A percentile compares a stretch with the other conserved stretches of the same genome.
Conservation (phyloP, 306 rosid genomes). For the Calophaca sinica region DNA sequence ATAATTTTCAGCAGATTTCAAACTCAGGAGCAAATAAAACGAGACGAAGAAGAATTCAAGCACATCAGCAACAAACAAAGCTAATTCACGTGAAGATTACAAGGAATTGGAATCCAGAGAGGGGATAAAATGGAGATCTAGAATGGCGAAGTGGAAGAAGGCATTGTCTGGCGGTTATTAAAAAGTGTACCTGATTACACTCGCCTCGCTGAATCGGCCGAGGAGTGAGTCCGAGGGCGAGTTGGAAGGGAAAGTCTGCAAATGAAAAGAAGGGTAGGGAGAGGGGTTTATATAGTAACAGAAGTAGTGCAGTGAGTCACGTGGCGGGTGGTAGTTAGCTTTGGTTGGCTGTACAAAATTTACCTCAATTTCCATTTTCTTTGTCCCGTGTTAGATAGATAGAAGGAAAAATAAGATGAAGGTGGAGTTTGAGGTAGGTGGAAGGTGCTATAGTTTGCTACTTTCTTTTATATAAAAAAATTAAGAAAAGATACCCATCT, state of each 20-base stretch:
- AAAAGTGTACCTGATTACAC: slow-evolving; percentile 48
- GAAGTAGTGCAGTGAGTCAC: slow-evolving; percentile 44
- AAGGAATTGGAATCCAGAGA: slow-evolving; percentile 15
- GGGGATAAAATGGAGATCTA: slow-evolving; percentile 36
- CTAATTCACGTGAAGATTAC: not conserved
- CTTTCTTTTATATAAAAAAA: no score
- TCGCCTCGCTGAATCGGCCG: slow-evolving; percentile 28
- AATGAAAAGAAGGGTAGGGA: not conserved
- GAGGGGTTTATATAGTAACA: slow-evolving; percentile 46
- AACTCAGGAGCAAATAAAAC: not conserved
- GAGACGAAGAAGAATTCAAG: not conserved
- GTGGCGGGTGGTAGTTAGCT: slow-evolving; percentile 72
- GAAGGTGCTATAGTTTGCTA: not conserved
- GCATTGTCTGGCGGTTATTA: slow-evolving; percentile 19
- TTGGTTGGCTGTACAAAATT: slow-evolving; percentile 39
- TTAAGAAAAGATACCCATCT: not conserved
- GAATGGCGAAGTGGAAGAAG: slow-evolving; percentile 17
- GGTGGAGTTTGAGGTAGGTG: slow-evolving; percentile 16
- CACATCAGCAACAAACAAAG: not conserved
- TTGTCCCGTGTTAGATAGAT: slow-evolving; percentile 23
- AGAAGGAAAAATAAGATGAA: not conserved
- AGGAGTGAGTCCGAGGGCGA: slow-evolving; percentile 37
- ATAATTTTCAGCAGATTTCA: not conserved
- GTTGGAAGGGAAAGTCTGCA: slow-evolving; percentile 37
- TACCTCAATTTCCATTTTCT: not conserved